Percentiles rank a stretch among this genome's conserved stretches.
phyloP scores from a whole-genome alignment of 441 rosid species.

The California macrophylla region DNA sequence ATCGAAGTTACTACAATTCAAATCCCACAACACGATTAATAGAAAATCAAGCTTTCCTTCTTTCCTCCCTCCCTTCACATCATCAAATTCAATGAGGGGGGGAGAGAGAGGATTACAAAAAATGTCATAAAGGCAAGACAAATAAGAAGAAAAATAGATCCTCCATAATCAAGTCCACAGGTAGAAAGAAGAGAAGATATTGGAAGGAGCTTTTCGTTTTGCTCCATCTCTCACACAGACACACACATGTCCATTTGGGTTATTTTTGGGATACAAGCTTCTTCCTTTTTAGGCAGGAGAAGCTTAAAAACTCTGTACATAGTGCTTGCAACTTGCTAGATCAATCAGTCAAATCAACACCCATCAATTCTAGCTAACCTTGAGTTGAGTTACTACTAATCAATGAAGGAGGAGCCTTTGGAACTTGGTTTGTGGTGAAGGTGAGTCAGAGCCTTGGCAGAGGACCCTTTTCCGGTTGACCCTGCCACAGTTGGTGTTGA shows the following conservation, averaged over 20 bases:
- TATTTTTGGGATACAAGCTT: slow-evolving; percentile 13
- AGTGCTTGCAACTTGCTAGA: slow-evolving; percentile 23
- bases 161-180: too few species aligned
- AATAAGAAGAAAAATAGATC: too few species aligned
- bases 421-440: slow-evolving; percentile 42
- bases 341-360: slow-evolving; percentile 33
- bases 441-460: slow-evolving; percentile 43
- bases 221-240: neutral
- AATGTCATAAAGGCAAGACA: neutral
- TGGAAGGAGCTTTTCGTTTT: neutral
- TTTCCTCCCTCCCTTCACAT: neutral
- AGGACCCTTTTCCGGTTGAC: slow-evolving; percentile 54
- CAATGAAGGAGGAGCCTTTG: slow-evolving; percentile 55
- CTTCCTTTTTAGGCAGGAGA: slow-evolving; percentile 13
- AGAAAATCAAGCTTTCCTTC: neutral
- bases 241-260: slow-evolving; percentile 18
- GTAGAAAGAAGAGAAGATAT: neutral
- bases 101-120: neutral
- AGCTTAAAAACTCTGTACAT: slow-evolving; percentile 36
- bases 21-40: neutral
- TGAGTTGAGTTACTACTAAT: too few species aligned
- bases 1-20: neutral
- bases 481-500: slow-evolving; percentile 37
- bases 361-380: too few species aligned
- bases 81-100: neutral